phyloP scores from a whole-genome alignment of 148 eudicot genomes.

The Vaccinium vitisidaea region DNA sequence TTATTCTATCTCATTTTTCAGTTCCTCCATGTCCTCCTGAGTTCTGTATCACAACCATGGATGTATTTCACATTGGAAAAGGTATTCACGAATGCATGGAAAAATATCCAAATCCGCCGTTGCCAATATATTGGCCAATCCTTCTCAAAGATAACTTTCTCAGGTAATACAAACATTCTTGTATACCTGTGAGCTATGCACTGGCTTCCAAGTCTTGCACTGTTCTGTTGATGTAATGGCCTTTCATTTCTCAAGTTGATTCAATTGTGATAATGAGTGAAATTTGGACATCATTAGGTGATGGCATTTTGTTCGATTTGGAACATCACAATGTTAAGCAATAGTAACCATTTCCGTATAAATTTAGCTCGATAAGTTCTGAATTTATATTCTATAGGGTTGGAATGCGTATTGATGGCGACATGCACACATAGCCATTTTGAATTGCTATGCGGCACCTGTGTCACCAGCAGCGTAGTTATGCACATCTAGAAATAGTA shows the following conservation, averaged over 20 bases:
- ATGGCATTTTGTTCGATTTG: background rate
- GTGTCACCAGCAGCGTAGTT: constrained; percentile 4
- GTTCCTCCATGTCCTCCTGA: constrained; percentile 37
- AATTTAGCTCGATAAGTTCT: background rate
- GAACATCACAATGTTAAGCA: background rate
- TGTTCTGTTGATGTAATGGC: no score
- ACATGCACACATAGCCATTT: background rate
- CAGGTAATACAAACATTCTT: constrained; percentile 42
- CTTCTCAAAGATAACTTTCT: constrained; percentile 54
- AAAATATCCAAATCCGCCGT: constrained; percentile 58
- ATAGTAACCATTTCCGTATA: background rate
- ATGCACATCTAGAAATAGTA: background rate
- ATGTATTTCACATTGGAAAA: constrained; percentile 29
- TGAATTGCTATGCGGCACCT: background rate
- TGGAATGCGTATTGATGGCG: background rate
- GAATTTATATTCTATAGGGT: background rate
- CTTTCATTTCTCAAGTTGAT: background rate
- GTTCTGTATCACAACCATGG: constrained; percentile 41
- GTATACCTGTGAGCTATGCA: background rate
- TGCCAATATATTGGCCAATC: constrained; percentile 87
- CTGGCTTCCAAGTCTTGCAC: no score
- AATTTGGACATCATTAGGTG: background rate
- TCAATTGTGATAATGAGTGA: background rate
- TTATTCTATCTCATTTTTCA: constrained; percentile 59
- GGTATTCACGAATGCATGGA: constrained; percentile 53